Evolutionary conservation across 2,329 filamentous ascomycete genomes (phyloP), one percentile per base, ranked within the genome.

Genomic region (Cladorrhinum sp.): DNA sequence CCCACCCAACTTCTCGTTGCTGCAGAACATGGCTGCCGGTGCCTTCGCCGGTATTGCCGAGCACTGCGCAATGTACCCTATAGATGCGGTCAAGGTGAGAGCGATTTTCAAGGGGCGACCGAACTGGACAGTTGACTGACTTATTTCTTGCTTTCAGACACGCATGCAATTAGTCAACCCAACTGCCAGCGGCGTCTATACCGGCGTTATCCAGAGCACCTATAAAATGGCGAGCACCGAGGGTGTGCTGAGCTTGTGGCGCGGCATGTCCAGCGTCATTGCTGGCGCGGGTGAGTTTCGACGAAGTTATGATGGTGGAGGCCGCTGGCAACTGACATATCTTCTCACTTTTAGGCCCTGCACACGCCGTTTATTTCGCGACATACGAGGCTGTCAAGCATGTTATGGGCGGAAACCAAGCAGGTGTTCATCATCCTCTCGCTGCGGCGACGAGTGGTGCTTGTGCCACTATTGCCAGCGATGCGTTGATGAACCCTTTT

Each of bases 401-500:
- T 71, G 78, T 93, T 50, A 95, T 96, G 80, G 95, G 95, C 61
- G 95, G 93, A 52, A 98, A 98, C 73, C 86, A 89, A 72, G 87
- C 83, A 61, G 92, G 91, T 62, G 88, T 89, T 57, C 93, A 99
- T 73, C 93, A 99, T 73, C 93, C 93, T 27, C 79, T 98, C 58
- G 95, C 95, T 76, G 93, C 93, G 72, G 95, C 92, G 64, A 89
- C 92, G 64, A 96, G 92, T 73, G 95, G 95, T 76, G 93, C 95
- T 62, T 91, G 91, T 69, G 95, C 95, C 66, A 98, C 95, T 7
- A 97, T 98, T 74, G 91, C 93, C 36, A 97, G 93, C 74, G 95
- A 99, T 80, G 95, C 95, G 58, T 86, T 99, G 67, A 99, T 99
- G 95, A 99, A 98, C 73, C 95, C 95, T 22, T 99, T 99, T 74